Percentiles rank a stretch among this genome's conserved stretches.
phyloP scores from a whole-genome alignment of 1,139 yeast genomes.

The Kluyveromyces sp. region DNA sequence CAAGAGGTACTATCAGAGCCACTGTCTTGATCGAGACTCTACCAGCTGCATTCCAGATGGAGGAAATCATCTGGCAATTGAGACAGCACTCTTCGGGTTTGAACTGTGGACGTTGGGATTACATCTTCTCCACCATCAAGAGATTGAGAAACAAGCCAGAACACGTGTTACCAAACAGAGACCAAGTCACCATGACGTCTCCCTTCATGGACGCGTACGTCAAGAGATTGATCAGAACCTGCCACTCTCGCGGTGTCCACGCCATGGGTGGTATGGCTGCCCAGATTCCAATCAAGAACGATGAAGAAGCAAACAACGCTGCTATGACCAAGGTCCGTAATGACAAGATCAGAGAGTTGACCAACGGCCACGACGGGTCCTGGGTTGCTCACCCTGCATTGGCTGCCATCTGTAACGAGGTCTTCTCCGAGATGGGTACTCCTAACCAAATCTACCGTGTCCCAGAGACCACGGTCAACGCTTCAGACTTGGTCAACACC shows the following conservation, averaged over 20 bases:
- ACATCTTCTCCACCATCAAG: conserved; percentile 62
- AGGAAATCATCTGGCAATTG: conserved; percentile 61
- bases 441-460: conserved; percentile 64
- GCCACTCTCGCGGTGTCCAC: conserved; percentile 67
- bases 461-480: conserved; percentile 40
- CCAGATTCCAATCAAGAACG: conserved; percentile 69
- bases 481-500: conserved; percentile 59
- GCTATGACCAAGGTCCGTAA: conserved; percentile 62
- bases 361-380: conserved; percentile 77
- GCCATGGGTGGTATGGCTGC: conserved; percentile 88
- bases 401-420: conserved; percentile 66
- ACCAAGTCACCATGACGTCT: conserved; percentile 68
- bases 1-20: conserved; percentile 68
- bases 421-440: conserved; percentile 73
- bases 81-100: conserved; percentile 63
- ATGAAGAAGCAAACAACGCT: conserved; percentile 48
- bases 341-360: conserved; percentile 67
- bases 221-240: conserved; percentile 54
- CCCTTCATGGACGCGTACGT: conserved; percentile 74
- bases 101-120: conserved; percentile 76
- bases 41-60: conserved; percentile 70
- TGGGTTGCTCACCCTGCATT: conserved; percentile 88
- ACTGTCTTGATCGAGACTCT: conserved; percentile 65
- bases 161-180: conserved; percentile 62
- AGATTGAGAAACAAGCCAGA: conserved; percentile 53